Percentiles rank a stretch among this genome's conserved stretches.
These are phyloP conservation scores for Carpinus viminea DNA, from an alignment of 306 rosid species.

Conservation along the genomic window DNA sequence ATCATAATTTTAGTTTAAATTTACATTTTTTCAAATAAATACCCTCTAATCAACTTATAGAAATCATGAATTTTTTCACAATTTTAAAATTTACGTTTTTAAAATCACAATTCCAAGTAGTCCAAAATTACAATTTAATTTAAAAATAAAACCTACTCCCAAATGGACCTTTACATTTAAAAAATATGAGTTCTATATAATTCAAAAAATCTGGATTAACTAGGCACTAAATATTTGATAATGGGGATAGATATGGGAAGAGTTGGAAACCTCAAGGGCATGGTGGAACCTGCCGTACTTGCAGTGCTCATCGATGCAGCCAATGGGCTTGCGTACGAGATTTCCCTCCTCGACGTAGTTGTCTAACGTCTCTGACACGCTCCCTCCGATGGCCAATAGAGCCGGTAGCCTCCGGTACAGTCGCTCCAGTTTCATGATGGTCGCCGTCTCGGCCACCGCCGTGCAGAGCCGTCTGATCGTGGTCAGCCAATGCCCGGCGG, in stretches of 20 bases:
- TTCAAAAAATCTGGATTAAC: neutral
- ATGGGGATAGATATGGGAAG: neutral
- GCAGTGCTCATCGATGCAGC: conserved; percentile 60
- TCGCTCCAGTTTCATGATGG: neutral
- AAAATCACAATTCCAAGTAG: no score
- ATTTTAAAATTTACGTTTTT: no score
- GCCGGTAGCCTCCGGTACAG: conserved; percentile 61
- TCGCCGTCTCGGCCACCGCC: conserved; percentile 17
- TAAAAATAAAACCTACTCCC: no score
- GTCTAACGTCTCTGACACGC: conserved; percentile 55
- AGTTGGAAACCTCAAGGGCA: conserved; percentile 64
- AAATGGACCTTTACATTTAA: neutral
- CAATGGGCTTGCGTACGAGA: conserved; percentile 43
- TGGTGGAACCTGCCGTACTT: conserved; percentile 45
- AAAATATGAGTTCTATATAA: neutral
- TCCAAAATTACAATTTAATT: no score
- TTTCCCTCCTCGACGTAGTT: conserved; percentile 61
- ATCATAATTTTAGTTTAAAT: no score
- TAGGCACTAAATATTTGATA: neutral
- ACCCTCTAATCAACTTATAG: no score
- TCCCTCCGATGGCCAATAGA: conserved; percentile 55
- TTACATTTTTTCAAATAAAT: no score
- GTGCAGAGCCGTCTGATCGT: conserved; percentile 44
- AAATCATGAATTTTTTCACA: no score
- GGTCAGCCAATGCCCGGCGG: conserved; percentile 34